Conservation (phyloP, 2,329 filamentous ascomycete species). For the Ambrosiella beaveri region DNA sequence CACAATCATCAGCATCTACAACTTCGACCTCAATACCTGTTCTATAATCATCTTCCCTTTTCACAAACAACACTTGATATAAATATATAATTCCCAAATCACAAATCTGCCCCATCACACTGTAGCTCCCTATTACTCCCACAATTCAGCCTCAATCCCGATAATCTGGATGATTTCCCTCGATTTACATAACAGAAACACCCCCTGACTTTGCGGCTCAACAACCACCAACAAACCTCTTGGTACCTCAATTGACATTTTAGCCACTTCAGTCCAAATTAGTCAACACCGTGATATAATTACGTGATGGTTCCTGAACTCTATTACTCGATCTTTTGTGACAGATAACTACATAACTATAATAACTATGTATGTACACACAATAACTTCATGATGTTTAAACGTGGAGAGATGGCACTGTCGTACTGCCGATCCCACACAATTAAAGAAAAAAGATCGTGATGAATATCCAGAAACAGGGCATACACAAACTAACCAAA, state of each 20-base stretch:
- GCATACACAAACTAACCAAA: too few relatives aligned
- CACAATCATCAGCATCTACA: too few relatives aligned
- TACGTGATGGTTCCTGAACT: background rate
- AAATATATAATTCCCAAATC: background rate
- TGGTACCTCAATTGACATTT: background rate
- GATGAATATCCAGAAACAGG: too few relatives aligned
- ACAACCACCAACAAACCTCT: background rate
- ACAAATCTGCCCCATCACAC: background rate
- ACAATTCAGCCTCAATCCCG: background rate
- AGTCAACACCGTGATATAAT: background rate
- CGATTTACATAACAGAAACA: background rate
- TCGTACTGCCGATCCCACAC: too few relatives aligned
- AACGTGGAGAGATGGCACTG: too few relatives aligned
- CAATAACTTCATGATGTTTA: too few relatives aligned
- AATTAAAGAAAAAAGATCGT: too few relatives aligned
- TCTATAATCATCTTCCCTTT: background rate
- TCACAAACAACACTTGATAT: background rate
- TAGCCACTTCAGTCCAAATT: background rate
- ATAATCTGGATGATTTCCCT: background rate
- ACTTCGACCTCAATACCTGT: background rate
- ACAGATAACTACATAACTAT: too few relatives aligned
- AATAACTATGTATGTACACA: too few relatives aligned
- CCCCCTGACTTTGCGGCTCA: background rate
- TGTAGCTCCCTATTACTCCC: background rate
- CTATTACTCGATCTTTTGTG: background rate